phyloP scores from a whole-genome alignment of 768 basidiomycete species.

The Kwoniella sp. region DNA sequence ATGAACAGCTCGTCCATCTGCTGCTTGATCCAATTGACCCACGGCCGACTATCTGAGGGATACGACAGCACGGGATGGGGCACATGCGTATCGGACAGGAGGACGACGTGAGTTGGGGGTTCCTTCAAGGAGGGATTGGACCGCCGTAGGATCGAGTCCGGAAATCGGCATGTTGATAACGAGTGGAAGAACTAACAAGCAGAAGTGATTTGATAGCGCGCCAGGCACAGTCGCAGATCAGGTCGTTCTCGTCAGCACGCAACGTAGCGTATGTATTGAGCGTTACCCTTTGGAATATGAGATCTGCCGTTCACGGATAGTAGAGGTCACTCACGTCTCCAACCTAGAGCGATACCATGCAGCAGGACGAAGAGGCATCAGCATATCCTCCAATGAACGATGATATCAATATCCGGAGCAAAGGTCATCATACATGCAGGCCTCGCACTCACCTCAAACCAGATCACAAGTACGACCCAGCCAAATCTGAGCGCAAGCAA shows the following conservation, averaged over 20 bases:
- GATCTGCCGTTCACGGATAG: background rate
- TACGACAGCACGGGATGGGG: slow-evolving; percentile 73
- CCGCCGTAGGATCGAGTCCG: slow-evolving; percentile 41
- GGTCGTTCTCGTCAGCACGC: background rate
- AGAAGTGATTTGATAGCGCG: background rate
- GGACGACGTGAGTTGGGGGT: slow-evolving; percentile 66
- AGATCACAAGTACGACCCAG: slow-evolving; percentile 70
- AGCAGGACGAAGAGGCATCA: background rate
- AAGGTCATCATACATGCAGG: no score
- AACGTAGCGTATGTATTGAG: background rate
- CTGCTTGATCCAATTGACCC: slow-evolving; percentile 66
- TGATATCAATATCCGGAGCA: no score
- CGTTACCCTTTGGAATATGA: no score
- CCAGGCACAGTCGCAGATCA: no score
- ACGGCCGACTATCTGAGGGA: slow-evolving; percentile 61
- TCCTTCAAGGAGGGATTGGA: slow-evolving; percentile 25
- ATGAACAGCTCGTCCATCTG: slow-evolving; percentile 77
- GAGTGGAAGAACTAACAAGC: slow-evolving; percentile 52
- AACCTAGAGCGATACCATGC: slow-evolving; percentile 51
- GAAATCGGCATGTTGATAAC: slow-evolving; percentile 46
- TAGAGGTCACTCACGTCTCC: slow-evolving; percentile 56
- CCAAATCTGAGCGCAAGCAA: slow-evolving; percentile 50
- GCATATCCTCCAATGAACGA: no score
- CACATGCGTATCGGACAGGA: slow-evolving; percentile 87
- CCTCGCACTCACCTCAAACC: slow-evolving; percentile 64